Base-by-base conservation (phyloP, 2,329 filamentous ascomycete species). In the Epichloe brachyelytri region DNA sequence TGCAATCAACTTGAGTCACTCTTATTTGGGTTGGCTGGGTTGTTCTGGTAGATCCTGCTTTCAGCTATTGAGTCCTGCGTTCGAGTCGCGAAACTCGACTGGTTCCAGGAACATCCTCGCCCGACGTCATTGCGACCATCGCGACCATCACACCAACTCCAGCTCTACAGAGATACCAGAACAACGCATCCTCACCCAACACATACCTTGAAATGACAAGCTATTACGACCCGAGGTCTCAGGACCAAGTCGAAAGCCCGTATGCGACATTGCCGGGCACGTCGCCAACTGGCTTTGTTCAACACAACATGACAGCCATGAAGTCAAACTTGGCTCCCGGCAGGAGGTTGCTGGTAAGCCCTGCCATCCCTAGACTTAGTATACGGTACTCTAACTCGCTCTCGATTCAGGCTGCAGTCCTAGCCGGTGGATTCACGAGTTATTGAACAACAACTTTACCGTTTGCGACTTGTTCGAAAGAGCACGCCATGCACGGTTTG, bases 371-470 rank as follows among this genome's bases (percentile, higher is more conserved):
- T n/a, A 12, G 33, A 17, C 10, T 10, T 14, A 4, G 3, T 14
- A 15, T 34, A 17, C 6, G 20, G 33, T n/a, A 17, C 5, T 20
- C 50, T 52, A 34, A 51, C 41, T 43, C 30, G 22, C 14, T 10
- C 5, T 11, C 12, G 37, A 17, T 37, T 20, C 20, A 68, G 66
- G 66, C 48, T 66, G 63, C 43, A 65, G 70, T 47, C 68, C 69
- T 5, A 66, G 66, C 43, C 65, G 69, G 57, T 71, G 69, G 69
- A 61, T 71, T 38, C 63, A 69, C 55, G 68, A 71, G 49, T 56
- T 71, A 8, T 55, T 65, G 34, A 61, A 69, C 51, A 71, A 70
- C 44, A 59, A 63, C 46, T 65, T 70, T 48, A 62, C 63, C 33
- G 57, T 58, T 20, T 67, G 65, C 56, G 60, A 69, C 52, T 57